These are phyloP conservation scores for Plasmodiophora brassicae DNA, from an alignment of 208 protist species.

Conservation along the genomic window DNA sequence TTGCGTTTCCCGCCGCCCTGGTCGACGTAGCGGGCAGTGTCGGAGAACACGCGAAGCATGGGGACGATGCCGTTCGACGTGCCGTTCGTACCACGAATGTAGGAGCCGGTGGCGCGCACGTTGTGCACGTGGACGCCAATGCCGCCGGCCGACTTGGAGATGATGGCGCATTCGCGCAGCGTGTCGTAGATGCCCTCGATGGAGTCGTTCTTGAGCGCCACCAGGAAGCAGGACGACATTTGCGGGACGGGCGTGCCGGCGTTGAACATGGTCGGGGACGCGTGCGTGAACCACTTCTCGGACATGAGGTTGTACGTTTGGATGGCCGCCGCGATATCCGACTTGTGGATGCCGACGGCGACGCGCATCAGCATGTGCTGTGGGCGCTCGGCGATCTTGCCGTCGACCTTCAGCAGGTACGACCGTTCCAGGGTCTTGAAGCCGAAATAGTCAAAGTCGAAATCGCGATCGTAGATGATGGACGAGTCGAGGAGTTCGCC, in stretches of 20 bases:
- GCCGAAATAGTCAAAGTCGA: slow-evolving; percentile 96
- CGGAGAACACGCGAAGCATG: slow-evolving; percentile 98
- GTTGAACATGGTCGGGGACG: slow-evolving; percentile 60
- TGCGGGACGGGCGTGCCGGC: slow-evolving; percentile 54
- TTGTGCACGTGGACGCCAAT: slow-evolving; percentile 94
- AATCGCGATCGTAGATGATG: slow-evolving; percentile 88
- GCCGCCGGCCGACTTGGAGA: slow-evolving; percentile 78
- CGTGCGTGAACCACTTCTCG: slow-evolving; percentile 87
- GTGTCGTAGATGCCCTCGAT: slow-evolving; percentile 99
- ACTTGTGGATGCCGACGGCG: slow-evolving; percentile 88
- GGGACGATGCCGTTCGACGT: slow-evolving; percentile 72
- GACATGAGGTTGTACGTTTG: slow-evolving; percentile 93
- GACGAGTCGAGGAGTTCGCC: slow-evolving; percentile 74
- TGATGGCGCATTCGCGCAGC: slow-evolving; percentile 73
- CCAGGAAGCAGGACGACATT: slow-evolving; percentile 62
- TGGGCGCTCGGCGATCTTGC: slow-evolving; percentile 86
- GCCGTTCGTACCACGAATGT: slow-evolving; percentile 94
- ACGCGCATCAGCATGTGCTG: slow-evolving; percentile 99
- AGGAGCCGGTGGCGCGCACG: slow-evolving; percentile 87
- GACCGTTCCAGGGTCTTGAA: slow-evolving; percentile 97
- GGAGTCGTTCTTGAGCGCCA: slow-evolving; percentile 96
- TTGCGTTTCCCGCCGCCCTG: slow-evolving; percentile 88
- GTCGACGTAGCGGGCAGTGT: slow-evolving; percentile 97
- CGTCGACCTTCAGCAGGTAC: slow-evolving; percentile 90
- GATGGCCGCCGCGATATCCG: slow-evolving; percentile 80